Evolutionary conservation across 2,329 filamentous ascomycete species (phyloP).

Genomic region (Fusarium protoensiforme): DNA sequence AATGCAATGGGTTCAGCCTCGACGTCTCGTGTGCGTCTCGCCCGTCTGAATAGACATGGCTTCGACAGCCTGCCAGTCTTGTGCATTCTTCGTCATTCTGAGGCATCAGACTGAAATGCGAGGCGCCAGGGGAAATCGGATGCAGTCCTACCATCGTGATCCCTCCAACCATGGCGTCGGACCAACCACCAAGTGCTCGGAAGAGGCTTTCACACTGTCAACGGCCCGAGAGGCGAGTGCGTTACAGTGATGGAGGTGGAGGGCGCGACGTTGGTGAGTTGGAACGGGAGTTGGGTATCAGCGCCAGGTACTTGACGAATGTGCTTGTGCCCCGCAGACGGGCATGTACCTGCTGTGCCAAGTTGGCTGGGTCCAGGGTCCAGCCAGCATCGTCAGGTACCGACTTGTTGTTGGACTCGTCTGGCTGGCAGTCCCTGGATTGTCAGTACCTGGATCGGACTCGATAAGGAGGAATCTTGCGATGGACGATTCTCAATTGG

Average conservation of each 20-base stretch:
- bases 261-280: constrained; percentile 24
- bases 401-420: constrained; percentile 2
- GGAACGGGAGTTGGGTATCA: constrained; percentile 32
- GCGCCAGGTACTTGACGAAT: constrained; percentile 25
- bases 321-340: constrained; percentile 15
- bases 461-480: not conserved
- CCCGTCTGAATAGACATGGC: not conserved
- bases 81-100: constrained; percentile 26
- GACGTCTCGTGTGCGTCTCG: not conserved
- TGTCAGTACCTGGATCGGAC: not conserved
- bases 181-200: constrained; percentile 40
- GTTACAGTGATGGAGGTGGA: constrained; percentile 29
- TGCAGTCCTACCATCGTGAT: constrained; percentile 34
- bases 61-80: not conserved
- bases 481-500: not conserved
- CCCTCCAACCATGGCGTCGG: constrained; percentile 32
- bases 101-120: constrained; percentile 18
- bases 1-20: not conserved
- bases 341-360: constrained; percentile 16
- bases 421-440: constrained; percentile 6
- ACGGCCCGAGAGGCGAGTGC: constrained; percentile 40
- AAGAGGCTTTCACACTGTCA: constrained; percentile 40
- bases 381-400: constrained; percentile 31
- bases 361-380: constrained; percentile 27
- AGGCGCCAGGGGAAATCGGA: constrained; percentile 30